Percentiles rank a stretch among this genome's conserved stretches.
Conservation (phyloP, 768 basidiomycete species). For the Trametes cinnabarina region DNA sequence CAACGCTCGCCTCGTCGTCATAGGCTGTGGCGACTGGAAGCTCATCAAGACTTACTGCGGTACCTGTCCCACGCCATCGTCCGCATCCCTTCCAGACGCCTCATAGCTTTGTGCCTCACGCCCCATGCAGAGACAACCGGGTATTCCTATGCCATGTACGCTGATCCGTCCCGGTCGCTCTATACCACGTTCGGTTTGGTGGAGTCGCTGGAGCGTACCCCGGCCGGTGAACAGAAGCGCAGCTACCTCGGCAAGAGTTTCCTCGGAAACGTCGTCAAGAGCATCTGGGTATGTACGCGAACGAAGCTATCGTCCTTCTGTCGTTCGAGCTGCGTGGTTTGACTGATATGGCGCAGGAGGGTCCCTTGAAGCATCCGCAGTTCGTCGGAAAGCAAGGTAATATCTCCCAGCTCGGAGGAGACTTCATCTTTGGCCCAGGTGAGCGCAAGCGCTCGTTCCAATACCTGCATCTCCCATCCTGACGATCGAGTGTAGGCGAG, state of each 20-base stretch:
- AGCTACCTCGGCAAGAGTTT: conserved; percentile 42
- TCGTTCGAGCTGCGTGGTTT: neutral
- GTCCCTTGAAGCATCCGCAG: conserved; percentile 38
- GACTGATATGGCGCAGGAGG: conserved; percentile 7
- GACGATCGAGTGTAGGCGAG: conserved; percentile 32
- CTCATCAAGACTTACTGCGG: conserved; percentile 50
- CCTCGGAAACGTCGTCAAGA: conserved; percentile 34
- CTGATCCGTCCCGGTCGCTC: conserved; percentile 59
- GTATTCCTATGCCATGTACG: conserved; percentile 52
- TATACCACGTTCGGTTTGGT: conserved; percentile 62
- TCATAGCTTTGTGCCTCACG: neutral
- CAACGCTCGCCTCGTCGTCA: conserved; percentile 41
- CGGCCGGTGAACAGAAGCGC: conserved; percentile 41
- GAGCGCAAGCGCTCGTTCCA: conserved; percentile 17
- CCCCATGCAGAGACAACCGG: conserved; percentile 41
- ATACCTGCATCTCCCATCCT: neutral
- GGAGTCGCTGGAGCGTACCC: conserved; percentile 45
- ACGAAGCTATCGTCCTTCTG: too few relatives aligned
- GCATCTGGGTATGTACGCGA: conserved; percentile 43
- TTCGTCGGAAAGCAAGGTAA: conserved; percentile 63
- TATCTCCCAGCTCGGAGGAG: conserved; percentile 59
- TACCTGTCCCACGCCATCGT: conserved; percentile 18
- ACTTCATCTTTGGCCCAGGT: conserved; percentile 63
- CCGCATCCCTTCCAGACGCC: neutral
- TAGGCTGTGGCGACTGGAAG: conserved; percentile 62